phyloP scores from a whole-genome alignment of 805 yeast genomes.

The Wickerhamiella allomyrinae region DNA sequence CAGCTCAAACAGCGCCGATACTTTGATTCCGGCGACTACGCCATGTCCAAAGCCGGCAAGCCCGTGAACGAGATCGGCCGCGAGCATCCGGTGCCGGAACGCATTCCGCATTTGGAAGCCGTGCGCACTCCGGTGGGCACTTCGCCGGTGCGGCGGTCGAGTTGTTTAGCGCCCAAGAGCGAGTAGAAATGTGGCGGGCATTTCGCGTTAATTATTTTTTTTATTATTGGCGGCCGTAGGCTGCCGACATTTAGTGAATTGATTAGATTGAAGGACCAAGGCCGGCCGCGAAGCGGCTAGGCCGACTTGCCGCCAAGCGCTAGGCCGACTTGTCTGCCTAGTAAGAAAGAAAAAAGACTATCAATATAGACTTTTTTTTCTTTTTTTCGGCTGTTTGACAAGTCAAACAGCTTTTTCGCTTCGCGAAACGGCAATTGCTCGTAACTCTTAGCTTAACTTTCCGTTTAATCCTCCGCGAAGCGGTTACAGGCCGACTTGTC shows the following conservation, averaged over 20 bases:
- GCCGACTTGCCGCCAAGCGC: no score
- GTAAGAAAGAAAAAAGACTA: no score
- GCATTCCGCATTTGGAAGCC: slow-evolving; percentile 18
- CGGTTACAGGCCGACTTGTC: no score
- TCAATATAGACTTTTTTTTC: no score
- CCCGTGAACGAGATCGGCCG: slow-evolving; percentile 16
- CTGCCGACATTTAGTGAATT: background rate
- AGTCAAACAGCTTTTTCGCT: no score
- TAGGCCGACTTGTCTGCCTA: no score
- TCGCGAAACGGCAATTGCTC: no score
- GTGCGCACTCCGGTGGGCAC: slow-evolving; percentile 11
- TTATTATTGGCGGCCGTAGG: background rate
- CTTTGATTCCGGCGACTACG: slow-evolving; percentile 90
- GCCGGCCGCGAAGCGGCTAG: no score
- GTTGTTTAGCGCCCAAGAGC: slow-evolving; percentile 11
- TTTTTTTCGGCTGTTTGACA: no score
- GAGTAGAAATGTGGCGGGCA: background rate
- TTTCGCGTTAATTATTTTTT: no score
- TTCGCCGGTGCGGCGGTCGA: slow-evolving; percentile 18
- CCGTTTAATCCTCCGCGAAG: no score
- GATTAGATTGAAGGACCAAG: background rate
- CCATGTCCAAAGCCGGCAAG: slow-evolving; percentile 40
- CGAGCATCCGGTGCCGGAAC: slow-evolving; percentile 20
- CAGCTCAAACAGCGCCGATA: slow-evolving; percentile 62
- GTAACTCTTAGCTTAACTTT: no score